A percentile compares a stretch with the other conserved stretches of the same genome.
These are phyloP conservation scores for Aureobasidium sp. DNA, from an alignment of 2,329 filamentous ascomycete genomes.

Conservation along the genomic window DNA sequence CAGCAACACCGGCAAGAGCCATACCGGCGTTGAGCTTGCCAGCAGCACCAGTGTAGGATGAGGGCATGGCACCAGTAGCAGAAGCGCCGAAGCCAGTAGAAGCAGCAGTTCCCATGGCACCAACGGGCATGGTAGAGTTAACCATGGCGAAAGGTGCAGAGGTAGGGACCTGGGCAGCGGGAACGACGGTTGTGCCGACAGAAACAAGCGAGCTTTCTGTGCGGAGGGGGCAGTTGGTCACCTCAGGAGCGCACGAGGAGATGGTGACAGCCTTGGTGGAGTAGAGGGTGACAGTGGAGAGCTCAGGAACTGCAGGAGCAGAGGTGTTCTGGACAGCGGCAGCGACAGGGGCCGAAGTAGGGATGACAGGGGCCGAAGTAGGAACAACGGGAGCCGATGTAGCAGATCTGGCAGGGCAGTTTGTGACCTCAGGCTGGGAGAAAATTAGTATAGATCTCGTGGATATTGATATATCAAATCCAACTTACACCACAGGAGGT, in stretches of 20 bases:
- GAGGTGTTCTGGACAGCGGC: background rate
- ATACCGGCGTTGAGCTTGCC: constrained; percentile 14
- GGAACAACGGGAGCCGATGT: background rate
- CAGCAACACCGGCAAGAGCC: constrained; percentile 16
- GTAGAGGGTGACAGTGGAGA: constrained; percentile 16
- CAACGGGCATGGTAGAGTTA: constrained; percentile 2
- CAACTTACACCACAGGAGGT: constrained; percentile 13
- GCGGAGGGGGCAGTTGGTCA: constrained; percentile 27
- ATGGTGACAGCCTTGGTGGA: constrained; percentile 27
- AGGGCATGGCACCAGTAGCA: constrained; percentile 4
- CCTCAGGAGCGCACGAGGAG: constrained; percentile 30
- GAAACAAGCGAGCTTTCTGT: background rate
- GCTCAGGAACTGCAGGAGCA: background rate
- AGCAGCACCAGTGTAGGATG: constrained; percentile 15
- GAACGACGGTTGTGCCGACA: constrained; percentile 10
- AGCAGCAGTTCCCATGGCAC: constrained; percentile 7
- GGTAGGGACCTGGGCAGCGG: background rate
- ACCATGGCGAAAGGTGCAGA: constrained; percentile 9
- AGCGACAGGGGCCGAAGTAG: background rate
- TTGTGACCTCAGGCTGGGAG: constrained; percentile 15
- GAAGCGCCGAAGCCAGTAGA: constrained; percentile 11
- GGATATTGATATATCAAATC: background rate
- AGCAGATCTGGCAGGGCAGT: constrained; percentile 13
- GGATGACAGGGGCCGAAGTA: background rate
- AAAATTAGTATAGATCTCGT: background rate